Base-by-base conservation (phyloP, 192 early-diverging fungal genomes). In the Coemansia sp. region DNA sequence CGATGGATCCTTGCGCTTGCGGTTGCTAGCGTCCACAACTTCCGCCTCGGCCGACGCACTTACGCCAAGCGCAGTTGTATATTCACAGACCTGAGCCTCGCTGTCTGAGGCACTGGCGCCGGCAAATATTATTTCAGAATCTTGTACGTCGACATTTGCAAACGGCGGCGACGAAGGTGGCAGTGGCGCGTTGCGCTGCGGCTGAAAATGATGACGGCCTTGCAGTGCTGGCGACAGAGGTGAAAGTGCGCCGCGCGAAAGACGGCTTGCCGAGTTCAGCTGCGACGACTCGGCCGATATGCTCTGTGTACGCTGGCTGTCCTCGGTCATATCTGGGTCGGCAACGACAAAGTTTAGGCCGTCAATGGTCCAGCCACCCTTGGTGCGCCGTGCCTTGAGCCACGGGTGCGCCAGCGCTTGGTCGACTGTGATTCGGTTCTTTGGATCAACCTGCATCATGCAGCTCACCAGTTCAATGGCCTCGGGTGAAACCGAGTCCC, bases 401-500 rank as follows among this genome's bases (percentile, higher is more conserved):
- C 86, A 88, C 22, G 82, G 85, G 27, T 88, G 85, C 4, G 57
- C 70, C 56, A 86, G 56, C 1, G 84, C 85, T 21, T 68, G 66
- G n/a, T 85, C 79, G 11, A 86, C 80, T 4, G 74, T 79, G 53
- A 86, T 72, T 11, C 86, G 72, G 51, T 70, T 63, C 29, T 41
- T 51, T 9, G 85, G 84, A 38, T 85, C 77, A 2, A 74, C 65
- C 25, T 75, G 71, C 65, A 88, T 64, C 72, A 88, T 75, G 39
- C 53, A 55, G 62, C 65, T 49, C 25, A 88, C 77, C 8, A 84
- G 64, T 24, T 84, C 83, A 25, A 86, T 84, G 11, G 88, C 82
- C 17, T 85, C 86, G 5, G 73, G 69, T 2, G 88, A 88, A 23
- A 92, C 74, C 0, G 73, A 68, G 61, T 93, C 89, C 94, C 94